Evolutionary conservation across 78 protist genomes (phyloP).

Genomic region (Anaeramoeba flamelloides): DNA sequence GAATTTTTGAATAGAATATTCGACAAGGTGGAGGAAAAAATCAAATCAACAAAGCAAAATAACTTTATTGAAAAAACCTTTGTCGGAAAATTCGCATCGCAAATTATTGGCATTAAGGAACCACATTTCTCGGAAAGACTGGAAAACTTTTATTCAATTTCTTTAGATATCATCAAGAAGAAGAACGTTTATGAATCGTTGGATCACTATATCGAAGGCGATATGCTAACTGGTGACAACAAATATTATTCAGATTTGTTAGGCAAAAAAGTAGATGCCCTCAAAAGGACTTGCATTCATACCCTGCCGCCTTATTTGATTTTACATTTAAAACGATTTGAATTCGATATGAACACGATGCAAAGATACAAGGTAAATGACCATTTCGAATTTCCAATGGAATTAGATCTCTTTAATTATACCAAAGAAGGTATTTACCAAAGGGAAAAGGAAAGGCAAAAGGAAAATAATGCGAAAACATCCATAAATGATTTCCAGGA

Average conservation of each 20-base stretch:
- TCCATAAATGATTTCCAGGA: no score
- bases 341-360: background rate
- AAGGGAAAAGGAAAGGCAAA: no score
- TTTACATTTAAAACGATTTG: slow-evolving; percentile 33
- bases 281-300: slow-evolving; percentile 13
- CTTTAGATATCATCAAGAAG: background rate
- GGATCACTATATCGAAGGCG: slow-evolving; percentile 13
- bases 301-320: slow-evolving; percentile 33
- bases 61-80: background rate
- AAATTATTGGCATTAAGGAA: background rate
- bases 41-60: background rate
- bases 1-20: background rate
- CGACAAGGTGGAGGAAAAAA: background rate
- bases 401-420: background rate
- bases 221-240: slow-evolving; percentile 24
- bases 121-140: background rate
- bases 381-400: background rate
- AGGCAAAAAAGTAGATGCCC: slow-evolving; percentile 8
- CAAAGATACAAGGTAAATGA: slow-evolving; percentile 3
- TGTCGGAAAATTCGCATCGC: background rate
- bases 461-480: no score
- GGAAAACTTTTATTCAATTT: background rate
- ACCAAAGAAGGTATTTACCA: background rate
- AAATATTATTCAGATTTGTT: slow-evolving; percentile 22
- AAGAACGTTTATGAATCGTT: slow-evolving; percentile 27